Conservation (phyloP, 176 grass and related monocot genomes). For the Ampelocalamus luodianensis region DNA sequence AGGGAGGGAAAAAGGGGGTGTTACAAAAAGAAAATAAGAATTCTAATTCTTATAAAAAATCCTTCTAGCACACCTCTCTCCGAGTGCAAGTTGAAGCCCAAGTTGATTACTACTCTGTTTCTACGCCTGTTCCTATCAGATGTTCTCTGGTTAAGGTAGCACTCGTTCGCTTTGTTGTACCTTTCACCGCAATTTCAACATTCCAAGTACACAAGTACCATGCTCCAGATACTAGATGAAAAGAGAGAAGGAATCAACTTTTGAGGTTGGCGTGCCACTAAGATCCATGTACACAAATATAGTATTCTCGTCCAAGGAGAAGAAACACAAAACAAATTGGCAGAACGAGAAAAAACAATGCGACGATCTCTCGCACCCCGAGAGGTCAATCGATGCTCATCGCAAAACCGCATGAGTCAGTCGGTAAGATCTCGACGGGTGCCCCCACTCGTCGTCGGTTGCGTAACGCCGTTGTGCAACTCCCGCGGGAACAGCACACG, state of each 20-base stretch:
- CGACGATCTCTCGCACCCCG: no score
- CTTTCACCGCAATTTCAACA: background rate
- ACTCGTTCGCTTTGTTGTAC: background rate
- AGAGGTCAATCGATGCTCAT: background rate
- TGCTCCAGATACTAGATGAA: background rate
- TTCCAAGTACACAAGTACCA: conserved; percentile 24
- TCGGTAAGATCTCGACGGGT: background rate
- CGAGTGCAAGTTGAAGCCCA: no score
- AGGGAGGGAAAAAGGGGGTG: no score
- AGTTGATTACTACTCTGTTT: background rate
- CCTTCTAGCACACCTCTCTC: no score
- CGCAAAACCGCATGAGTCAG: background rate
- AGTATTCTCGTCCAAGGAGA: background rate
- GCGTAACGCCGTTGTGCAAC: background rate
- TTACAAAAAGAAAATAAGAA: no score
- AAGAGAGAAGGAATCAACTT: background rate
- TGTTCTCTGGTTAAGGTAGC: background rate
- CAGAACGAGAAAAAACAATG: background rate
- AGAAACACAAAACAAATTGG: background rate
- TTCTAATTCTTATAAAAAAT: no score
- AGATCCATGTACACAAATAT: background rate
- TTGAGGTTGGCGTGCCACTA: background rate
- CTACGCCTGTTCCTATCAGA: background rate
- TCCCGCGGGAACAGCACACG: background rate
- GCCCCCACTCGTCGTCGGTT: background rate